These are phyloP conservation scores for Talaromyces pinophilus DNA, from an alignment of 2,329 filamentous ascomycete genomes.

Conservation along the genomic window DNA sequence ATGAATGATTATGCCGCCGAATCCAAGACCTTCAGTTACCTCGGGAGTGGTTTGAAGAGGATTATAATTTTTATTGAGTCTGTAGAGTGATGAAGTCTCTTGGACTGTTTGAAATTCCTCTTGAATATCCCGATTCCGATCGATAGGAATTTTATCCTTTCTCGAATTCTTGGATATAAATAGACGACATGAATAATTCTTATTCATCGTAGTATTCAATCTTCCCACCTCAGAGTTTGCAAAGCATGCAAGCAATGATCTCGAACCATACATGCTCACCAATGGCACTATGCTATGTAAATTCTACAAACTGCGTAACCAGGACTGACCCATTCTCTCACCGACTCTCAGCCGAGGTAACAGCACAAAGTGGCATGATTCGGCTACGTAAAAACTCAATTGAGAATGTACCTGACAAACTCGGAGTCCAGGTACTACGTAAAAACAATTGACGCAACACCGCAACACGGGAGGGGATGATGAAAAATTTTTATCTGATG, in stretches of 20 bases:
- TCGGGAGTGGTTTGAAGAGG: no score
- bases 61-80: no score
- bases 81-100: no score
- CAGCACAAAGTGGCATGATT: not conserved
- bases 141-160: no score
- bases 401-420: not conserved
- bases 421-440: not conserved
- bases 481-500: constrained; percentile 23
- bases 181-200: no score
- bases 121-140: no score
- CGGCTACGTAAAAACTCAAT: not conserved
- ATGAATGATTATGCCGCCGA: no score
- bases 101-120: no score
- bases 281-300: not conserved
- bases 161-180: no score
- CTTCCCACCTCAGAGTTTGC: no score
- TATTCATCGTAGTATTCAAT: not conserved
- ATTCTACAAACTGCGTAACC: not conserved
- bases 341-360: constrained; percentile 5
- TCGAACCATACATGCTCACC: not conserved
- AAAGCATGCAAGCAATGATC: not conserved
- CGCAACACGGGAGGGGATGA: not conserved
- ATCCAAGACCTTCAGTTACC: no score
- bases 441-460: not conserved
- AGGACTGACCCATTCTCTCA: not conserved